phyloP scores from a whole-genome alignment of 176 grass and related monocot species.

The bread wheat (Triticum aestivum) region DNA sequence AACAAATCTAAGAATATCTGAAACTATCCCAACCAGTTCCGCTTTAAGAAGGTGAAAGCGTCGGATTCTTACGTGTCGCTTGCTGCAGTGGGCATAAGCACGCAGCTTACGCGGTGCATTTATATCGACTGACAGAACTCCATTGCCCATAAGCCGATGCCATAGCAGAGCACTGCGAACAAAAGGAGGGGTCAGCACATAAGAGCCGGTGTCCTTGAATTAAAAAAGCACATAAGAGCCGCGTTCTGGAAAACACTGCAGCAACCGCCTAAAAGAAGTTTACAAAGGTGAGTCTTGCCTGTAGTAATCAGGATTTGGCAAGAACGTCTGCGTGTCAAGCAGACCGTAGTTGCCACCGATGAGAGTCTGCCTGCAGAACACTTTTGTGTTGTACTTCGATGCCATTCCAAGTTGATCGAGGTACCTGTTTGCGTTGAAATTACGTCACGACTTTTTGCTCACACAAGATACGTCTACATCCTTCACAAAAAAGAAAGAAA shows the following conservation, averaged over 20 bases:
- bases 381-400: conserved; percentile 67
- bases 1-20: background rate
- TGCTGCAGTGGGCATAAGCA: conserved; percentile 71
- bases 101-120: conserved; percentile 40
- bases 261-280: background rate
- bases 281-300: conserved; percentile 38
- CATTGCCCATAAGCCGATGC: conserved; percentile 76
- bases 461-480: background rate
- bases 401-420: conserved; percentile 84
- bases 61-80: conserved; percentile 37
- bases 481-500: no score
- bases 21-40: background rate
- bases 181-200: conserved; percentile 5
- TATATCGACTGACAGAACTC: conserved; percentile 76
- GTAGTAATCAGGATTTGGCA: conserved; percentile 85
- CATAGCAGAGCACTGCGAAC: conserved; percentile 62
- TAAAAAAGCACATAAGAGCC: background rate
- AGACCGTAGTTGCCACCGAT: conserved; percentile 76
- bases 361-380: conserved; percentile 79
- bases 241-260: background rate
- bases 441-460: background rate
- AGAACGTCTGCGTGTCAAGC: conserved; percentile 60
- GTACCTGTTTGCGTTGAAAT: conserved; percentile 46
- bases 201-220: background rate
- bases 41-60: background rate